phyloP scores from a whole-genome alignment of 768 basidiomycete species.

The Lanmaoa rubissima region DNA sequence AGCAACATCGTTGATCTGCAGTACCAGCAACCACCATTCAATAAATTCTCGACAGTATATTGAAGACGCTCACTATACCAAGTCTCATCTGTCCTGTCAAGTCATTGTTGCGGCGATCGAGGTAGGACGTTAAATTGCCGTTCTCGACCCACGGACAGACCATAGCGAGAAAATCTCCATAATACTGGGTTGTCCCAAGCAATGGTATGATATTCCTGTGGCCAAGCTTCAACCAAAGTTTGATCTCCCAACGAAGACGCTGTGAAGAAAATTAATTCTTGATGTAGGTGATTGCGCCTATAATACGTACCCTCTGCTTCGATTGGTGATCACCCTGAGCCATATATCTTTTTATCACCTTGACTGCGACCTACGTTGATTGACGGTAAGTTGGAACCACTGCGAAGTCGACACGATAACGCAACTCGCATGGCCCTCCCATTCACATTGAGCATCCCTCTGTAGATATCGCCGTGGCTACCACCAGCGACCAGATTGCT shows the following conservation, averaged over 20 bases:
- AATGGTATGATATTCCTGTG: conserved; percentile 34
- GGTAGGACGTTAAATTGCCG: conserved; percentile 25
- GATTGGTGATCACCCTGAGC: conserved; percentile 12
- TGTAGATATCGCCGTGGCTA: conserved; percentile 22
- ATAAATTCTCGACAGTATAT: not conserved
- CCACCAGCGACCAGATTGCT: conserved; percentile 16
- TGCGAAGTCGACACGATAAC: not conserved
- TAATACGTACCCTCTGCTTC: conserved; percentile 14
- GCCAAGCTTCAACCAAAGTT: conserved; percentile 28
- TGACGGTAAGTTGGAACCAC: not conserved
- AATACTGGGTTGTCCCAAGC: conserved; percentile 25
- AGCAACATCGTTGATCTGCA: conserved; percentile 27
- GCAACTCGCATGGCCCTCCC: conserved; percentile 10
- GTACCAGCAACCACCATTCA: not conserved
- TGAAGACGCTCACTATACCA: conserved; percentile 12
- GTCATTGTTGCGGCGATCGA: conserved; percentile 10
- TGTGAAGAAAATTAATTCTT: not conserved
- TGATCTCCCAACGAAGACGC: conserved; percentile 30
- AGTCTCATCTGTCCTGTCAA: conserved; percentile 15
- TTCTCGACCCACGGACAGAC: conserved; percentile 35
- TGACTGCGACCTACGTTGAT: conserved; percentile 21
- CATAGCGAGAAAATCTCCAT: conserved; percentile 33
- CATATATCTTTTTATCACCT: conserved; percentile 24
- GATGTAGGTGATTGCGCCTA: rapidly evolving
- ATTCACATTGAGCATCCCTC: conserved; percentile 14